Evolutionary conservation across 2,329 filamentous ascomycete genomes (phyloP).

Genomic region (Aureobasidium sp.): DNA sequence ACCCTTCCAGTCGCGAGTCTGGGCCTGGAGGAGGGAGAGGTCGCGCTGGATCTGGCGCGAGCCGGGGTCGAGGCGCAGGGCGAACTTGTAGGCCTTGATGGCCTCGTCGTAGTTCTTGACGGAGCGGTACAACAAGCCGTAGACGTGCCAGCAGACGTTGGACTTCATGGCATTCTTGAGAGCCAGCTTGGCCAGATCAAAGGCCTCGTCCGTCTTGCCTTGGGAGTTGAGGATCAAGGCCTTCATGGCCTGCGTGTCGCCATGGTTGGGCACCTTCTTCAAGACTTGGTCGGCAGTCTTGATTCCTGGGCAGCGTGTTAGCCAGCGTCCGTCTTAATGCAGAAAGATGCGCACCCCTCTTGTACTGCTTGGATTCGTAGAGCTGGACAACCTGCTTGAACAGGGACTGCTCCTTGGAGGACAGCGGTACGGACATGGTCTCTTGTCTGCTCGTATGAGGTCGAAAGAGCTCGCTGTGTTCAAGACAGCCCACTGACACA

Average conservation of each 20-base stretch:
- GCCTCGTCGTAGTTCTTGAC: constrained; percentile 98
- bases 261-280: constrained; percentile 90
- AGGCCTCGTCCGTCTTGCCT: constrained; percentile 89
- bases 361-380: constrained; percentile 99
- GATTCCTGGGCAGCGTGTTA: constrained; percentile 52
- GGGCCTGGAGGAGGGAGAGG: constrained; percentile 83
- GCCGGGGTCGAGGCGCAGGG: constrained; percentile 86
- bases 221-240: constrained; percentile 90
- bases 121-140: constrained; percentile 84
- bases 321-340: constrained; percentile 16
- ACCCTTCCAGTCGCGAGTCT: constrained; percentile 92
- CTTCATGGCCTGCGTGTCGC: constrained; percentile 98
- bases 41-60: constrained; percentile 91
- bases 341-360: constrained; percentile 54
- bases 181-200: constrained; percentile 84
- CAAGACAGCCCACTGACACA: background rate
- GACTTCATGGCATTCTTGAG: constrained; percentile 97
- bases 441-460: constrained; percentile 4
- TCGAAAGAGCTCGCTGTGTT: background rate
- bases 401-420: constrained; percentile 84
- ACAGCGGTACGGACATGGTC: constrained; percentile 48
- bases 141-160: constrained; percentile 99
- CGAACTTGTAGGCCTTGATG: constrained; percentile 98
- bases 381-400: constrained; percentile 91
- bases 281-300: constrained; percentile 96